Evolutionary conservation across 75 land plant species (phyloP).

Genomic region (Pseudotsuga menziesii): DNA sequence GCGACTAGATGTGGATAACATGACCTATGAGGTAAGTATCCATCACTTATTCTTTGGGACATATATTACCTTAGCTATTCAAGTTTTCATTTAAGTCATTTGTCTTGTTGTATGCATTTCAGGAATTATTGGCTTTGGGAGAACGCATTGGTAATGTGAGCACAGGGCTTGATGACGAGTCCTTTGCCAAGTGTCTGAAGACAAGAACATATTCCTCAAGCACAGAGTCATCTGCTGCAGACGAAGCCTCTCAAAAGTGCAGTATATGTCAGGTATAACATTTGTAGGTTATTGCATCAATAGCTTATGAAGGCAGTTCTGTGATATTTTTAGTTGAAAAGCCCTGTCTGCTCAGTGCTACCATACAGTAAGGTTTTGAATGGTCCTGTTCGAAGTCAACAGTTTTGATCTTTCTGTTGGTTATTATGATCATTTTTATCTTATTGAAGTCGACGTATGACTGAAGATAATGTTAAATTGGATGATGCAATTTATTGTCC

Average conservation of each 20-base stretch:
- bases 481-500: neutral
- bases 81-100: neutral
- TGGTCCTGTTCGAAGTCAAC: neutral
- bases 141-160: constrained; percentile 80
- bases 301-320: neutral
- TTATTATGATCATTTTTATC: neutral
- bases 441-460: neutral
- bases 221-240: constrained; percentile 8
- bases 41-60: neutral
- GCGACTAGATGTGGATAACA: constrained; percentile 80
- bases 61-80: neutral
- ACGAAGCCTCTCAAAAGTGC: constrained; percentile 46
- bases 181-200: constrained; percentile 32
- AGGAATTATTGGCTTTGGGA: constrained; percentile 80
- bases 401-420: neutral
- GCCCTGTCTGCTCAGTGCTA: no score
- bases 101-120: neutral
- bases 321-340: neutral
- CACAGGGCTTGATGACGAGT: constrained; percentile 68
- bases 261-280: constrained; percentile 77
- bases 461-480: neutral
- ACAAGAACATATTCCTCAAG: constrained; percentile 16
- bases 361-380: no score
- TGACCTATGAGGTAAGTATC: constrained; percentile 68
- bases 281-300: neutral